These are phyloP conservation scores for Cornus suecica DNA, from an alignment of 148 eudicot genomes.

Conservation along the genomic window DNA sequence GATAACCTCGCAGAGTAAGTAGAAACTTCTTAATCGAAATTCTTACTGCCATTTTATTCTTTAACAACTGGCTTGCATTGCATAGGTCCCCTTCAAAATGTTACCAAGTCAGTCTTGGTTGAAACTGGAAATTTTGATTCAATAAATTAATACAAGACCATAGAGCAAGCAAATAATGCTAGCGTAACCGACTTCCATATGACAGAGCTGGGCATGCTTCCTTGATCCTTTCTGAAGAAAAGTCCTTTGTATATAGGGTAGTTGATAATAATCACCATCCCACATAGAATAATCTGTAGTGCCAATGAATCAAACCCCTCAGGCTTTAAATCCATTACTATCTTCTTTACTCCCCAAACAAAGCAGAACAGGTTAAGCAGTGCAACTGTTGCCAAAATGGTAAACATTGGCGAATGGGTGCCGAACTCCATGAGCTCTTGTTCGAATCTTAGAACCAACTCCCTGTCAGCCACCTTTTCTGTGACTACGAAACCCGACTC, in stretches of 20 bases:
- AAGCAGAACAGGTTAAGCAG: slow-evolving; percentile 38
- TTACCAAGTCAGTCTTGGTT: neutral
- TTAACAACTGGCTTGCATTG: neutral
- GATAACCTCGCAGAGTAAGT: no score
- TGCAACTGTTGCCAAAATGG: slow-evolving; percentile 35
- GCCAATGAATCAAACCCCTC: slow-evolving; percentile 15
- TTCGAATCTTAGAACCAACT: slow-evolving; percentile 32
- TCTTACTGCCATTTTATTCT: no score
- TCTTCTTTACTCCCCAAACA: neutral
- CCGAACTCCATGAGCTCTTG: slow-evolving; percentile 66
- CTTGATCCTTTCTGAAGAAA: slow-evolving; percentile 50
- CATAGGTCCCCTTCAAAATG: no score
- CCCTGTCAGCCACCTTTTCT: slow-evolving; percentile 39
- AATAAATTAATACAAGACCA: neutral
- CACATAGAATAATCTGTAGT: slow-evolving; percentile 42
- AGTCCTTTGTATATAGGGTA: slow-evolving; percentile 41
- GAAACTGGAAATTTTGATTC: neutral
- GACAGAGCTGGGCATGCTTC: slow-evolving; percentile 47
- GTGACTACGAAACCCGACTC: slow-evolving; percentile 49
- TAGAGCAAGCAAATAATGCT: slow-evolving; percentile 21
- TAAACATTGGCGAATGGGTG: slow-evolving; percentile 41
- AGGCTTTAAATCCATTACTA: neutral
- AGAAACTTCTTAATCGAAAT: no score
- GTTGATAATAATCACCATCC: slow-evolving; percentile 32
- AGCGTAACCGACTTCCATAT: slow-evolving; percentile 27